Conservation (phyloP, 805 yeast genomes). For the Sungouiozyma ichnusensis region DNA sequence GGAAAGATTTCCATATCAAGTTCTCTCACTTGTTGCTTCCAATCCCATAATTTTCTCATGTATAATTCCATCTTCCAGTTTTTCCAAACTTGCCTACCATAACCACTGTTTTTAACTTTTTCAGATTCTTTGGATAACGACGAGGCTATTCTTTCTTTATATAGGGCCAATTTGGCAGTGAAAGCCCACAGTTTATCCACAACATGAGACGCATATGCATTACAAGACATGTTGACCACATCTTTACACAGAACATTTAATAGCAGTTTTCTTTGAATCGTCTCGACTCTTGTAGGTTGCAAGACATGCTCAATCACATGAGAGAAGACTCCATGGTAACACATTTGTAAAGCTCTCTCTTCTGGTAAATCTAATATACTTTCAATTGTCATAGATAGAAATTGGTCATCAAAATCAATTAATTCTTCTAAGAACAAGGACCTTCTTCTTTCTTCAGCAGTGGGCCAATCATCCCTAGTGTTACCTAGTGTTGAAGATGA, state of each 20-base stretch:
- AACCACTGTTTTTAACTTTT: slow-evolving; percentile 69
- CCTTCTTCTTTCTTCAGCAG: slow-evolving; percentile 78
- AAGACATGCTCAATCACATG: slow-evolving; percentile 72
- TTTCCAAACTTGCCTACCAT: slow-evolving; percentile 90
- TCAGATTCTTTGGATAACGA: slow-evolving; percentile 50
- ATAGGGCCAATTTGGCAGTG: slow-evolving; percentile 65
- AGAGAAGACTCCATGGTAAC: slow-evolving; percentile 82
- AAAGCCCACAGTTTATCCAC: slow-evolving; percentile 78
- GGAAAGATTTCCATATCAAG: slow-evolving; percentile 37
- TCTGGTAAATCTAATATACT: slow-evolving; percentile 49
- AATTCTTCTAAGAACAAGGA: slow-evolving; percentile 64
- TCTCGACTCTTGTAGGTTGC: slow-evolving; percentile 36
- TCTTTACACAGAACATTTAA: slow-evolving; percentile 54
- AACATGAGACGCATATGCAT: slow-evolving; percentile 85
- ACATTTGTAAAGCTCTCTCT: slow-evolving; percentile 61
- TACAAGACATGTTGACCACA: slow-evolving; percentile 55
- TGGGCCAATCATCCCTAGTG: slow-evolving; percentile 84
- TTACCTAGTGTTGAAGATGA: slow-evolving; percentile 68
- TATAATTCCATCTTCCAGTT: slow-evolving; percentile 87
- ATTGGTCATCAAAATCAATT: slow-evolving; percentile 53
- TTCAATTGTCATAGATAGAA: slow-evolving; percentile 48
- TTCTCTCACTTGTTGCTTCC: slow-evolving; percentile 59
- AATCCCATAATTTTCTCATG: slow-evolving; percentile 41
- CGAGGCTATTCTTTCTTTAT: slow-evolving; percentile 76
- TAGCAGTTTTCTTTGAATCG: slow-evolving; percentile 53